Conservation (phyloP, 2,329 filamentous ascomycete species). For the Plectosphaerella cucumerina region DNA sequence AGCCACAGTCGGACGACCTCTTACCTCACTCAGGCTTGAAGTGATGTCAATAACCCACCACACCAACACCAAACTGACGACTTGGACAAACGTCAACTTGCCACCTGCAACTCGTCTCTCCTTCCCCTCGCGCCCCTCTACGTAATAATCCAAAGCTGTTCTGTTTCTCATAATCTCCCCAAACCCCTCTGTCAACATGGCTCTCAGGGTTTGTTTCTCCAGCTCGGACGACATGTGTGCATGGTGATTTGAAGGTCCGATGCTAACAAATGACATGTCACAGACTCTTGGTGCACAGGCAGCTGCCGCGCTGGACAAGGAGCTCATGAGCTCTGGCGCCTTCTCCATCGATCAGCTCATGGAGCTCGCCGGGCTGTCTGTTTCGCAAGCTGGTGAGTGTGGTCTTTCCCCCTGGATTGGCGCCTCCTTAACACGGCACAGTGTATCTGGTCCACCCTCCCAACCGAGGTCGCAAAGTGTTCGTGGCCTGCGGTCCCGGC, state of each 20-base stretch:
- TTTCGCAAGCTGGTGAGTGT: slow-evolving; percentile 78
- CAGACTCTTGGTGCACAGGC: slow-evolving; percentile 85
- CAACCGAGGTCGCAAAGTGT: slow-evolving; percentile 63
- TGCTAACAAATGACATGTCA: neutral
- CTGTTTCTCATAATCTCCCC: no score
- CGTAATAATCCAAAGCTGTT: no score
- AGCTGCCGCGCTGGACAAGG: slow-evolving; percentile 83
- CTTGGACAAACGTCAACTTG: no score
- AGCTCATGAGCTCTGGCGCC: slow-evolving; percentile 83
- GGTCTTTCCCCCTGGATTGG: neutral
- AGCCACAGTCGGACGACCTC: no score
- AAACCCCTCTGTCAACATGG: slow-evolving; percentile 8
- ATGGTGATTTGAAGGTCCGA: no score
- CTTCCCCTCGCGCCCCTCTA: no score
- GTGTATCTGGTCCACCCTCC: slow-evolving; percentile 83
- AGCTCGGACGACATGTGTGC: slow-evolving; percentile 7
- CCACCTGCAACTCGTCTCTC: no score
- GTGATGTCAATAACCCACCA: no score
- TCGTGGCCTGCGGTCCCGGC: slow-evolving; percentile 87
- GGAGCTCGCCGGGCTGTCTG: slow-evolving; percentile 90
- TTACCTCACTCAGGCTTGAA: no score
- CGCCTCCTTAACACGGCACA: slow-evolving; percentile 26
- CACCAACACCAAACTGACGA: no score
- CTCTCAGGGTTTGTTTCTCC: slow-evolving; percentile 13
- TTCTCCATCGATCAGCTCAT: slow-evolving; percentile 97